Evolutionary conservation across 306 rosid genomes (phyloP), one percentile per base, ranked within the genome.

Genomic region (Trichosanthes cucumerina): DNA sequence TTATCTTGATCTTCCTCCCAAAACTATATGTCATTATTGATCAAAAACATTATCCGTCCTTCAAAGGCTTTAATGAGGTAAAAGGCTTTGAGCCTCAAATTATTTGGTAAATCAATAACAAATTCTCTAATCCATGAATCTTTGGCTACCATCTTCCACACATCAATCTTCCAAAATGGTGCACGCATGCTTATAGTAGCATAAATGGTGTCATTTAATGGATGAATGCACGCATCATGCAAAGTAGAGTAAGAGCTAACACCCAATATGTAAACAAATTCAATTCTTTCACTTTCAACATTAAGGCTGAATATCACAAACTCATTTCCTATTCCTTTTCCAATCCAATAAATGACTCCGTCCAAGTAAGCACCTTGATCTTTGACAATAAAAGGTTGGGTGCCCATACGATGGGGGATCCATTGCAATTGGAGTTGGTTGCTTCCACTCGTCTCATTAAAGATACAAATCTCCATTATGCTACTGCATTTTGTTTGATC

Each of bases 81-180:
- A 1, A 9, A 43, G 12, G 2, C 8, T 43, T 0, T 0, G 2
- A 16, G 1, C 26, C 0, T 0, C 11, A 8, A 0, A 19, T 7
- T 4, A 2, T 7, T 19, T 6, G 24, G 11, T 19, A 19, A 0
- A 0, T 19, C 24, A 53, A 47, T 47, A 47, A 12, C 18, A 47
- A 47, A 47, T 12, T 47, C 52, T 47, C 5, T 47, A 13, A 47
- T 13, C 52, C 16, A 47, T 3, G 4, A 47, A 47, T 47, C 5
- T 47, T 47, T 47, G 18, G 16, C 52, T 47, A 4, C 3, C 52
- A 47, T 47, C 14, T 3, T 47, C 52, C 52, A 47, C 18, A 47
- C 52, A 9, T 47, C 4, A 3, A 3, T 12, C 52, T 47, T 14
- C 16, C 18, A 13, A 12, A 13, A 12, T 47, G 52, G 52, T 47